Base-by-base conservation (phyloP, 768 basidiomycete species). In the Sarcodon aspratus region DNA sequence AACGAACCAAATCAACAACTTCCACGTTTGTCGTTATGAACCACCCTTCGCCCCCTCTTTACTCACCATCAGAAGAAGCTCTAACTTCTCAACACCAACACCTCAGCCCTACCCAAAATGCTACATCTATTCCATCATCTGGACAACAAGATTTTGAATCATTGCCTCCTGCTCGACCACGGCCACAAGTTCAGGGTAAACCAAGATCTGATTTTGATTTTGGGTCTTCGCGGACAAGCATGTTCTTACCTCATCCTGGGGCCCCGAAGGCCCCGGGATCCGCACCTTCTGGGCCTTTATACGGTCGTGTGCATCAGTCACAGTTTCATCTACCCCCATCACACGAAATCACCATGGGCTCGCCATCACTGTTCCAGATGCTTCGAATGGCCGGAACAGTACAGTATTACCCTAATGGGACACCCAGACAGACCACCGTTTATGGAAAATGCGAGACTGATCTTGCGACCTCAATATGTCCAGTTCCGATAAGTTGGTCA, bases 401-500 rank as follows among this genome's bases (percentile, higher is more conserved):
- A 18, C 46, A 52, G 8, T n/a, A 51, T 32, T 46, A 44, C 9
- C 58, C 54, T 6, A 57, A 62, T 35, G 62, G 60, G 13, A 44
- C 51, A 59, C 70, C 46, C 57, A 57, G 32, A 60, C 68, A 58
- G 9, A 69, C 72, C 21, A 86, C 85, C 10, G 72, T 88, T 6
- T 85, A 82, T 51, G 85, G 74, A 0, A 63, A 71, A 15, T 78
- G 71, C 17, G 70, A 74, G 18, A 56, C 56, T 11, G 84, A 86
- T 49, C 57, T 88, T 37, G 55, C 54, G 17, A 57, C 48, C 31
- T 66, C 82, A 11, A 58, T 63, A 27, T 75, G 76, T 0, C 83
- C 85, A 1, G 78, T 87, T 0, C 78, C 76, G 0, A 78, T 87
- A 40, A 53, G 68, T 7, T 87, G 80, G 58, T 72, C 72, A 35